These are phyloP conservation scores for Leccinum subtestaceum DNA, from an alignment of 768 basidiomycete species.

Conservation along the genomic window DNA sequence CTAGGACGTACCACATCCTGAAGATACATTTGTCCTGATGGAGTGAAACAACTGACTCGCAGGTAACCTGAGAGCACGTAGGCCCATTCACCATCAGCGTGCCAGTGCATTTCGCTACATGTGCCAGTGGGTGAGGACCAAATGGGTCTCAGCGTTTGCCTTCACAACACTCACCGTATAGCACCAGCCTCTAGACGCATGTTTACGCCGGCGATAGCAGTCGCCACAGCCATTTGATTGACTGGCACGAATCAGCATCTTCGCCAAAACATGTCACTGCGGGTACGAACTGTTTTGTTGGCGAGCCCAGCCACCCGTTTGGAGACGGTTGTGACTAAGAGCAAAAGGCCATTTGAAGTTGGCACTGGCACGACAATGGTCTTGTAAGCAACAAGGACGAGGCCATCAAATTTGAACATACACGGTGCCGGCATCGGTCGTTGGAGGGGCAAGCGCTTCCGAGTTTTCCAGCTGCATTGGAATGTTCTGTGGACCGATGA, in stretches of 20 bases:
- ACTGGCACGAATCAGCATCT: slow-evolving; percentile 26
- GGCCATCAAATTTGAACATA: slow-evolving; percentile 16
- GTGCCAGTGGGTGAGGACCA: slow-evolving; percentile 7
- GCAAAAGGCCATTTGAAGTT: slow-evolving; percentile 67
- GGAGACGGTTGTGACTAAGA: slow-evolving; percentile 57
- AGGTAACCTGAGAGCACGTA: slow-evolving; percentile 50
- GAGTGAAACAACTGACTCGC: slow-evolving; percentile 49
- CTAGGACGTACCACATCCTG: slow-evolving; percentile 46
- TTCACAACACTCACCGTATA: slow-evolving; percentile 31
- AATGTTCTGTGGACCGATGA: slow-evolving; percentile 59
- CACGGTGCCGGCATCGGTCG: slow-evolving; percentile 57
- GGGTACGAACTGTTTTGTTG: slow-evolving; percentile 50
- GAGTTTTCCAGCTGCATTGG: slow-evolving; percentile 56
- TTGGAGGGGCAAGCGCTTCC: slow-evolving; percentile 57
- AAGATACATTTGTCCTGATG: slow-evolving; percentile 50
- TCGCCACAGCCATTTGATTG: slow-evolving; percentile 39
- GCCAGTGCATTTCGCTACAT: slow-evolving; percentile 44
- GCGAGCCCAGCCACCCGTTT: slow-evolving; percentile 65
- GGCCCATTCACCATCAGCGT: slow-evolving; percentile 46
- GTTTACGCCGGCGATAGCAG: slow-evolving; percentile 38
- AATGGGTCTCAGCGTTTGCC: neutral
- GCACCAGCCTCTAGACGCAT: slow-evolving; percentile 43
- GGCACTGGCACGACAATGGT: slow-evolving; percentile 13
- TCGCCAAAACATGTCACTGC: neutral
- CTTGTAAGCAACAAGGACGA: neutral